These are phyloP conservation scores for Erythrobasidium yunnanense DNA, from an alignment of 768 basidiomycete species.

Conservation along the genomic window DNA sequence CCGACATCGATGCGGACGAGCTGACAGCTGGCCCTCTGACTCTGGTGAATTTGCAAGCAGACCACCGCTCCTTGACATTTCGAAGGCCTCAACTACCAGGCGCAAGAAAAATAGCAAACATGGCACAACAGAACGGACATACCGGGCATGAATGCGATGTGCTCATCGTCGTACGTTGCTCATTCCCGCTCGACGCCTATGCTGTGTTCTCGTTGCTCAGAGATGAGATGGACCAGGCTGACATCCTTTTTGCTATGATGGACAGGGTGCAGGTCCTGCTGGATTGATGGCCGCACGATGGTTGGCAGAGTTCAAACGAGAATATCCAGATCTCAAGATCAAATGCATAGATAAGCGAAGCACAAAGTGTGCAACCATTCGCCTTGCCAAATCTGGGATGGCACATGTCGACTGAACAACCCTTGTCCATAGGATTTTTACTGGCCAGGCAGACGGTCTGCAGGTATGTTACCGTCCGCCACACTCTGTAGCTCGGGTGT, in stretches of 20 bases:
- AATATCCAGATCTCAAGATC: conserved; percentile 24
- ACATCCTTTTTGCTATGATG: conserved; percentile 11
- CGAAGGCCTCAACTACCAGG: not conserved
- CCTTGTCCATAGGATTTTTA: not conserved
- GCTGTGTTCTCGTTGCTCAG: not conserved
- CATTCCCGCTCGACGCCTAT: not conserved
- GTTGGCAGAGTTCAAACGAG: conserved; percentile 21
- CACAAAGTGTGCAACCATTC: conserved; percentile 32
- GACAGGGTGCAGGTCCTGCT: conserved; percentile 27
- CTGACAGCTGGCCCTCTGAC: not conserved
- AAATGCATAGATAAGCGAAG: conserved; percentile 37
- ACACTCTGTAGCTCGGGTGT: not conserved
- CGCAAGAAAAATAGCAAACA: not conserved
- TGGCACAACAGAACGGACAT: not conserved
- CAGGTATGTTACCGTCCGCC: not conserved
- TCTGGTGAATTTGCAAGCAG: not conserved
- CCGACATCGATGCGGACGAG: not conserved
- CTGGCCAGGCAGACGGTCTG: conserved; percentile 38
- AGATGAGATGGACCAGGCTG: not conserved
- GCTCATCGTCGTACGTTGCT: conserved; percentile 21
- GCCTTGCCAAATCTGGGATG: not conserved
- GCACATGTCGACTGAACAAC: not conserved
- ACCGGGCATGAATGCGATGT: conserved; percentile 28
- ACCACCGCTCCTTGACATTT: not conserved
- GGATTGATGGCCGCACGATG: conserved; percentile 29